Conservation (phyloP, 2,329 filamentous ascomycete species). For the Leptographium wingfieldii region DNA sequence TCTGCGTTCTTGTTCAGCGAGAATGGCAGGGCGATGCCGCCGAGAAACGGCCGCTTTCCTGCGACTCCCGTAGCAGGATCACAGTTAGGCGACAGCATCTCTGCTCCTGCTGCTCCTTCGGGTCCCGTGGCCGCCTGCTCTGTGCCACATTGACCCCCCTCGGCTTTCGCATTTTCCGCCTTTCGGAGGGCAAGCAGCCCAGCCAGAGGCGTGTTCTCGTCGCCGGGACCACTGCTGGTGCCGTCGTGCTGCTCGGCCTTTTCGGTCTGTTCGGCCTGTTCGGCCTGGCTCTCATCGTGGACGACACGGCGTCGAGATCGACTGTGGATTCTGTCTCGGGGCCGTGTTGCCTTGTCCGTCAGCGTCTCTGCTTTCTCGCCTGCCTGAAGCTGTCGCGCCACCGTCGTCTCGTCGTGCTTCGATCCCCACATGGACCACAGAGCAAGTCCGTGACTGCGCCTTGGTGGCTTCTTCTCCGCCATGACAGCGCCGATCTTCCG, state of each 20-base stretch:
- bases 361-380: slow-evolving; percentile 20
- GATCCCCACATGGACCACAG: slow-evolving; percentile 84
- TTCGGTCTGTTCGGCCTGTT: too few species aligned
- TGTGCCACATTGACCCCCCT: neutral
- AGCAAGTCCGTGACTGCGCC: slow-evolving; percentile 55
- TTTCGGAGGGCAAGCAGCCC: slow-evolving; percentile 26
- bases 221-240: slow-evolving; percentile 1
- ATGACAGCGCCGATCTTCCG: slow-evolving; percentile 35
- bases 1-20: slow-evolving; percentile 50
- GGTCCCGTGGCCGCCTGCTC: too few species aligned
- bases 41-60: slow-evolving; percentile 52
- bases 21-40: slow-evolving; percentile 62
- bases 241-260: neutral
- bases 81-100: slow-evolving; percentile 13
- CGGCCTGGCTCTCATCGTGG: slow-evolving; percentile 1
- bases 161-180: neutral
- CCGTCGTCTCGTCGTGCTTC: slow-evolving; percentile 70
- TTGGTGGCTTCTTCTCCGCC: slow-evolving; percentile 40
- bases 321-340: slow-evolving; percentile 20
- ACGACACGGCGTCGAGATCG: slow-evolving; percentile 5
- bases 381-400: slow-evolving; percentile 44
- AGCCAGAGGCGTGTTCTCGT: slow-evolving; percentile 25
- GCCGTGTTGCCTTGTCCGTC: slow-evolving; percentile 17
- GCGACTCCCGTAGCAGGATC: slow-evolving; percentile 35
- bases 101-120: too few species aligned